Percentiles rank a stretch among this genome's conserved stretches.
phyloP scores from a whole-genome alignment of 441 rosid species.

The Eruca vesicaria region DNA sequence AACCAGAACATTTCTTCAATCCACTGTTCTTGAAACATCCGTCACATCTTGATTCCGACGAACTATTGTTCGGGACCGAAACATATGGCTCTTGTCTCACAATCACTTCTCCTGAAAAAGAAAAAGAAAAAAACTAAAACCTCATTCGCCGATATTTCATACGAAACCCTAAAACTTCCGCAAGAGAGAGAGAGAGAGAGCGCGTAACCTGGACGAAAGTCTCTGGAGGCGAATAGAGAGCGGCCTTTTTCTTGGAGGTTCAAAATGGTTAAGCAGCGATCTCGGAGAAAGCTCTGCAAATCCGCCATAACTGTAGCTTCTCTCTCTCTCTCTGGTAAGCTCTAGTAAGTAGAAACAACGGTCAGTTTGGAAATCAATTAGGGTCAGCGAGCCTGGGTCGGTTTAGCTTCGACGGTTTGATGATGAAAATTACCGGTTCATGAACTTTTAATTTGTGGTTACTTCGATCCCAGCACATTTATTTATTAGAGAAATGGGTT shows the following conservation, averaged over 20 bases:
- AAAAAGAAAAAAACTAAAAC: not conserved
- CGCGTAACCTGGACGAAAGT: constrained; percentile 79
- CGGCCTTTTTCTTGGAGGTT: constrained; percentile 71
- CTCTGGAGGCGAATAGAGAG: constrained; percentile 51
- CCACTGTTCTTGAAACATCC: constrained; percentile 55
- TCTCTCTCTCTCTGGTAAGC: not conserved
- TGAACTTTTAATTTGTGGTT: too few species aligned
- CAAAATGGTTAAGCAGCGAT: constrained; percentile 43
- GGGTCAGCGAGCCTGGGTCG: not conserved
- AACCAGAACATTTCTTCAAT: constrained; percentile 77
- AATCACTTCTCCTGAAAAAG: constrained; percentile 70
- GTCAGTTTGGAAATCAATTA: not conserved
- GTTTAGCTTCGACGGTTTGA: not conserved
- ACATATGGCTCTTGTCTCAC: constrained; percentile 79
- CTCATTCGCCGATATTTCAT: not conserved
- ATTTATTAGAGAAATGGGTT: too few species aligned
- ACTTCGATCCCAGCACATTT: too few species aligned
- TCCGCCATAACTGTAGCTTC: constrained; percentile 84
- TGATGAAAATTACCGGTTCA: too few species aligned
- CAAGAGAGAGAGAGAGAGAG: constrained; percentile 6
- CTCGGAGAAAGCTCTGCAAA: constrained; percentile 44
- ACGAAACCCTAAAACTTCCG: constrained; percentile 7
- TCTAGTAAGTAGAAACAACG: not conserved
- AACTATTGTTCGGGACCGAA: constrained; percentile 63
- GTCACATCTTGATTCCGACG: constrained; percentile 55